Evolutionary conservation across 176 grass and related monocot genomes (phyloP), one percentile per base, ranked within the genome.

Genomic region (Phoenix dactylifera): DNA sequence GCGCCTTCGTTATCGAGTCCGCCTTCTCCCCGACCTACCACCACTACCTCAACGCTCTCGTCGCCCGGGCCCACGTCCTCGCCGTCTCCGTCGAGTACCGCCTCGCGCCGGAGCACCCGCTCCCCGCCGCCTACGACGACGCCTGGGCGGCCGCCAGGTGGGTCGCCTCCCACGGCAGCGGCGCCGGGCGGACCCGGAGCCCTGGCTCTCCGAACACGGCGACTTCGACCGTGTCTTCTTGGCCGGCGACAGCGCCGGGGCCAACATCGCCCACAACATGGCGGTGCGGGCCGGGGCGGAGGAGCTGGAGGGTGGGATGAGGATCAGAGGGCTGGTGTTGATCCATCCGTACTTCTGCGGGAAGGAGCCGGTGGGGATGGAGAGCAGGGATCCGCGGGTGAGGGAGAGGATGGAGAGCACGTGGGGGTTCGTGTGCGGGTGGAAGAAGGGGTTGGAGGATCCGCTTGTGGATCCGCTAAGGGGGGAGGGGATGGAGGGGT

Each of bases 41-140:
- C 65, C 35, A 52, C 67, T 90, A 84, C 74, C 65, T 96, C 72
- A 85, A 82, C 73, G 70, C 82, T 56, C 80, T 90, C 14, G 86
- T 79, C 6, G 75, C 77, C 22, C 76, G 61, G 4, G 57, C 86
- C 35, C 30, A 60, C 29, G 77, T 80, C 50, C 22, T 87, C 53
- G 86, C 70, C 16, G 86, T 90, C 22, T 96, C 92, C 16, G 78
- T 78, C 9, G 82, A 90, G 62, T 90, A 90, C 78, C 86, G 92
- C 71, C 83, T 81, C 4, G 87, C 86, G 20, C 92, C 81, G 48
- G 92, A 88, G 87, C 58, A 87, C 75, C 61, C 67, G 49, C 83
- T 90, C 56, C 92, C 87, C 0, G 75, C 80, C 5, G 92, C 80
- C 50, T 88, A 82, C 67, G 83, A 90, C 1, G 92, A 96, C 58